phyloP scores from a whole-genome alignment of 306 rosid species.

The Parietaria judaica region DNA sequence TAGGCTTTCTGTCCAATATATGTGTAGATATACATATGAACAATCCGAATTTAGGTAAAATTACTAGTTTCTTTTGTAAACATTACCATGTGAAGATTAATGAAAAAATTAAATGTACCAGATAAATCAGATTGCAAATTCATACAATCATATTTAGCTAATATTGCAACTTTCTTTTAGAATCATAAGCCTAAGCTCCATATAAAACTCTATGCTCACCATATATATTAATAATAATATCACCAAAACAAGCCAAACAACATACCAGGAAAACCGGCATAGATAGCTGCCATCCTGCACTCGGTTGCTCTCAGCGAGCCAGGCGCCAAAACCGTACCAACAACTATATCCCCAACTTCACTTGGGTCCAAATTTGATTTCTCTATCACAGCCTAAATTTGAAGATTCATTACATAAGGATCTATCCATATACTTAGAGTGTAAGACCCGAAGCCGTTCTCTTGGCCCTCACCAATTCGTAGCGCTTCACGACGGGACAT shows the following conservation, averaged over 20 bases:
- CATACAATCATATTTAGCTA: conserved; percentile 5
- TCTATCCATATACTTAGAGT: too few species aligned
- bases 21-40: too few species aligned
- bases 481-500: too few species aligned
- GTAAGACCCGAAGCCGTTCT: too few species aligned
- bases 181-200: too few species aligned
- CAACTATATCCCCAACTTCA: conserved; percentile 86
- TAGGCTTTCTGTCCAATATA: too few species aligned
- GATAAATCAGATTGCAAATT: conserved; percentile 4
- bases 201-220: too few species aligned
- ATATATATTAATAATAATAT: too few species aligned
- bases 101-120: background rate
- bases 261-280: conserved; percentile 86
- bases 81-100: too few species aligned
- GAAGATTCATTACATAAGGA: conserved; percentile 1
- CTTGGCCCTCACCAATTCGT: too few species aligned
- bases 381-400: conserved; percentile 61
- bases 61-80: too few species aligned
- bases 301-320: conserved; percentile 83
- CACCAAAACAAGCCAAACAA: background rate
- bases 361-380: conserved; percentile 65
- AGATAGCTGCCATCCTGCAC: conserved; percentile 90
- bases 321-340: conserved; percentile 82
- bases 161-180: background rate
- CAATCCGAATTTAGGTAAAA: too few species aligned